Conservation (phyloP, 2,329 filamentous ascomycete species). For the Pseudocercospora pini-densiflorae region DNA sequence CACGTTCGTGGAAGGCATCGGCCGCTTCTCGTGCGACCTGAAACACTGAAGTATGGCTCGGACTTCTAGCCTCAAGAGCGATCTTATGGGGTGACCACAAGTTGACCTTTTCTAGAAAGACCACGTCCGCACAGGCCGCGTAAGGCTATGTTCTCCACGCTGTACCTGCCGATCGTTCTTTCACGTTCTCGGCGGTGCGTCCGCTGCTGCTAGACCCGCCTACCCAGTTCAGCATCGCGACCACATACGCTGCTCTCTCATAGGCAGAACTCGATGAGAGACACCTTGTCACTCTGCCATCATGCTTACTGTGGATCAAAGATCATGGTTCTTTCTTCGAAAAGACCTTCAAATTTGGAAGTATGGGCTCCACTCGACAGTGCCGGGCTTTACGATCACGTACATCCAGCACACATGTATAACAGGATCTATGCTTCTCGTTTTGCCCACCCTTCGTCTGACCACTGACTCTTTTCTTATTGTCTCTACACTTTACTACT, state of each 20-base stretch:
- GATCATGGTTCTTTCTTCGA: neutral
- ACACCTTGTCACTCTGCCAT: neutral
- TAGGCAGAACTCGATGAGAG: neutral
- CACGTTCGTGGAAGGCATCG: neutral
- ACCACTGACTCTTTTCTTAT: neutral
- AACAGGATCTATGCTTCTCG: constrained; percentile 7
- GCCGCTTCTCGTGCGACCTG: neutral
- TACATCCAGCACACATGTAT: neutral
- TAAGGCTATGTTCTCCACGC: constrained; percentile 9
- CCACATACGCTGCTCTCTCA: neutral
- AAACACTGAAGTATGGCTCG: constrained; percentile 2
- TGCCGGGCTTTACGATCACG: neutral
- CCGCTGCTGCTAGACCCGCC: neutral
- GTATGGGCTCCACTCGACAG: neutral
- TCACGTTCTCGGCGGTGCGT: neutral
- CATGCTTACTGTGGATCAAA: constrained; percentile 10
- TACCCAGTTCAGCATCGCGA: neutral
- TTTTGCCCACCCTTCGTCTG: neutral
- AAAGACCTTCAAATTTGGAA: neutral
- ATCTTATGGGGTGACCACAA: neutral
- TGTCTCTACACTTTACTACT: neutral
- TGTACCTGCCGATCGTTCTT: constrained; percentile 11
- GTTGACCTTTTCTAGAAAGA: neutral
- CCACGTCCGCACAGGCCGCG: constrained; percentile 11
- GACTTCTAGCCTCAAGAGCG: neutral